Conservation (phyloP, 177 flowering plant genomes). For the Tripterygium wilfordii region DNA sequence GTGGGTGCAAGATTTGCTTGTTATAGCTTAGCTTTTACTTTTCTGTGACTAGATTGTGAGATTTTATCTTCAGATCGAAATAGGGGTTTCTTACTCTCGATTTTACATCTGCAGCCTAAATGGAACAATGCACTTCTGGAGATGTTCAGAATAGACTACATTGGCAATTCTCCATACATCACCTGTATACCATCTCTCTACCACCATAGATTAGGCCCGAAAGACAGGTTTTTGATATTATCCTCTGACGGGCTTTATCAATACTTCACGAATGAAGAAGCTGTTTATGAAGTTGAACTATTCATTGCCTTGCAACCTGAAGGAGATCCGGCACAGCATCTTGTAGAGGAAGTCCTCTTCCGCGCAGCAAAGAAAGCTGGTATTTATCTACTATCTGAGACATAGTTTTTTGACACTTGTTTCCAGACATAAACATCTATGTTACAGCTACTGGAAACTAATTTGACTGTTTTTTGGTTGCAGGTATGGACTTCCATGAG, state of each 20-base stretch:
- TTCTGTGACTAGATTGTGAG: too few relatives aligned
- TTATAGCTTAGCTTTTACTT: too few relatives aligned
- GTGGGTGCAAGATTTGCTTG: too few relatives aligned
- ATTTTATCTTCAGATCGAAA: neutral
- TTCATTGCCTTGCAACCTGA: conserved; percentile 68
- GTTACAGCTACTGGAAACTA: neutral
- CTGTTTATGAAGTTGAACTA: conserved; percentile 71
- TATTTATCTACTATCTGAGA: conserved; percentile 10
- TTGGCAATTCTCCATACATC: conserved; percentile 69
- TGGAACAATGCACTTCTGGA: conserved; percentile 71
- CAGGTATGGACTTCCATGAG: conserved; percentile 88
- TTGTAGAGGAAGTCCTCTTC: conserved; percentile 69
- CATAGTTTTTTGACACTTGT: too few relatives aligned
- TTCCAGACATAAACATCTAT: neutral
- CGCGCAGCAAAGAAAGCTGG: conserved; percentile 95
- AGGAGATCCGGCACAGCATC: conserved; percentile 95
- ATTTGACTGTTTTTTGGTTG: conserved; percentile 5
- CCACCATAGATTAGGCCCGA: conserved; percentile 69
- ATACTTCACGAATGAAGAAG: conserved; percentile 89
- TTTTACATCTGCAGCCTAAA: conserved; percentile 41
- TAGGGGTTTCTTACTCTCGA: neutral
- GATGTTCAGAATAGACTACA: conserved; percentile 78
- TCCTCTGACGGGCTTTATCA: conserved; percentile 92
- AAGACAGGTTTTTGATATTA: conserved; percentile 70
- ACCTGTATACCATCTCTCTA: conserved; percentile 67